Conservation (phyloP, 441 rosid species). For the Adansonia grandidieri region DNA sequence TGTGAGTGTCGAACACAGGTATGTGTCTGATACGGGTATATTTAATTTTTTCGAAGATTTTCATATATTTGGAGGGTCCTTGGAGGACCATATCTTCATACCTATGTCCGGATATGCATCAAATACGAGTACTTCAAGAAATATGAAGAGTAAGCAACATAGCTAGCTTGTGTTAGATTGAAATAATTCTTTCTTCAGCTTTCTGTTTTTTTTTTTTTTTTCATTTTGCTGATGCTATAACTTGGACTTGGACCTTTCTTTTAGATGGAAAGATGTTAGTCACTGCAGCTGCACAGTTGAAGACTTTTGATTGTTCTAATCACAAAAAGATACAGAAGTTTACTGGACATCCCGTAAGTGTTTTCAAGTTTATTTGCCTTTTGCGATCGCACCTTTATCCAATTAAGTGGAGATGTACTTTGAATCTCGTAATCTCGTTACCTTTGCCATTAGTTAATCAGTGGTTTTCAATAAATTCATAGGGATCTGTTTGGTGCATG, state of each 20-base stretch:
- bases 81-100: too few species aligned
- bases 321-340: constrained; percentile 86
- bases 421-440: neutral
- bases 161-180: neutral
- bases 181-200: neutral
- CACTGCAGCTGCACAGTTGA: constrained; percentile 83
- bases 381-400: constrained; percentile 13
- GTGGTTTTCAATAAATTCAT: constrained; percentile 26
- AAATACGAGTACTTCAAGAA: too few species aligned
- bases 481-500: constrained; percentile 89
- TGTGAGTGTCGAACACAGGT: too few species aligned
- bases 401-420: constrained; percentile 11
- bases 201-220: constrained; percentile 14
- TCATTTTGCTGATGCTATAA: constrained; percentile 24
- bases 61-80: too few species aligned
- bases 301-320: constrained; percentile 67
- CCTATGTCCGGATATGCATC: too few species aligned
- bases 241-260: constrained; percentile 24
- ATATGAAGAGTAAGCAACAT: too few species aligned
- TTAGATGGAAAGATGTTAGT: constrained; percentile 85
- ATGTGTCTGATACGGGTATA: too few species aligned
- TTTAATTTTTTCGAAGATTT: too few species aligned
- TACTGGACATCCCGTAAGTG: constrained; percentile 97
- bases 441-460: constrained; percentile 23
- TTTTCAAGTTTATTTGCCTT: constrained; percentile 13